phyloP scores from a whole-genome alignment of 2,329 filamentous ascomycete genomes.

The Alternaria consortialis region DNA sequence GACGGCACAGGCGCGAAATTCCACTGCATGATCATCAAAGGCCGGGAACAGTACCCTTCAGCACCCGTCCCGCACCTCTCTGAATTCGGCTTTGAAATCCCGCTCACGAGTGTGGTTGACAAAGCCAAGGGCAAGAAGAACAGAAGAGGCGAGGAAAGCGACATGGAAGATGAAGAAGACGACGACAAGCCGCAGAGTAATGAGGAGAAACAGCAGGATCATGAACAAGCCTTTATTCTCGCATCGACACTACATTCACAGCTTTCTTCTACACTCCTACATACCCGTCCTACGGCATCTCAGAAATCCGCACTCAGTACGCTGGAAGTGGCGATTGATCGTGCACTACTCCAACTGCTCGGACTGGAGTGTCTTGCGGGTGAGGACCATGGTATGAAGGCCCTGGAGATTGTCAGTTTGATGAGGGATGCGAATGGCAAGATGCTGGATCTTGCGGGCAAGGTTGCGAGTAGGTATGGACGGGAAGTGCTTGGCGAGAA shows the following conservation, averaged over 20 bases:
- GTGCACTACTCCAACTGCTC: constrained; percentile 86
- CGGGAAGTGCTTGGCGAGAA: constrained; percentile 83
- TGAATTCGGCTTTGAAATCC: constrained; percentile 92
- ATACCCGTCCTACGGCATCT: constrained; percentile 69
- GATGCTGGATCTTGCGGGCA: constrained; percentile 90
- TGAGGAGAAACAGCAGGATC: constrained; percentile 64
- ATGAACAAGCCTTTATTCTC: constrained; percentile 85
- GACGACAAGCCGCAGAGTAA: constrained; percentile 31
- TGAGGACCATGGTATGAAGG: constrained; percentile 93
- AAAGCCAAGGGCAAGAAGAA: constrained; percentile 22
- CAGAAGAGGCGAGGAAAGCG: constrained; percentile 45
- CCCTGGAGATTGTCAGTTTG: constrained; percentile 86
- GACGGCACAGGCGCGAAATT: constrained; percentile 89
- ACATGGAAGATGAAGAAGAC: constrained; percentile 46
- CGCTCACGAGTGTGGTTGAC: constrained; percentile 68
- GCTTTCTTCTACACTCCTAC: constrained; percentile 75
- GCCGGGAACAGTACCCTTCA: constrained; percentile 82
- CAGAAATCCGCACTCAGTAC: constrained; percentile 74
- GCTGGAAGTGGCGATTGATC: constrained; percentile 86
- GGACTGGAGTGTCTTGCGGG: constrained; percentile 90
- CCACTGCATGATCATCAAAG: constrained; percentile 99
- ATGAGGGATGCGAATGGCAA: constrained; percentile 85
- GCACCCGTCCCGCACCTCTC: constrained; percentile 90
- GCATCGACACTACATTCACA: constrained; percentile 76
- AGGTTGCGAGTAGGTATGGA: constrained; percentile 87